Evolutionary conservation across 1,284 basidiomycete genomes (phyloP), one percentile per base, ranked within the genome.

Genomic region (Trichosporon sp.): DNA sequence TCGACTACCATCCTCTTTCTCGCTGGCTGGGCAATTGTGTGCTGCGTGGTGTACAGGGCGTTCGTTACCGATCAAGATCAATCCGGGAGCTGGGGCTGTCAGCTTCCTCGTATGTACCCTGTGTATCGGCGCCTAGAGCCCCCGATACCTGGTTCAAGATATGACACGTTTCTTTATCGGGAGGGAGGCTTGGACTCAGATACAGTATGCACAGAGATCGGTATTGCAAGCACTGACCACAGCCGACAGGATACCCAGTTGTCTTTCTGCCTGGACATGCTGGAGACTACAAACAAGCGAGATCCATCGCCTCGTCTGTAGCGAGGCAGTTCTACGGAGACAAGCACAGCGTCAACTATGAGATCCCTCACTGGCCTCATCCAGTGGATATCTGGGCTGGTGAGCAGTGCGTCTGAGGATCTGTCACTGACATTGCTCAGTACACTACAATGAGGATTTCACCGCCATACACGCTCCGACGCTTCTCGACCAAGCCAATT

Each of bases 191-290:
- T 89, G 87, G 91, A 95, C 70, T 73, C 82, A 8, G 81, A 83
- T 16, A 80, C 87, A 80, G 90, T 91, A 69, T 70, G 83, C 36
- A 34, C 9, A 16, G 34, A 33, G 14, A 1, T 33, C 6, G 19
- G 21, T n/a, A n/a, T n/a, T 6, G 33, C 29, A 40, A 27, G 21
- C 14, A 49, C 62, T 68, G 34, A 67, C 37, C 5, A 36, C 67
- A 85, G 85, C 81, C 84, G 9, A 74, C 76, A 49, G 87, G 91
- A 46, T 75, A 84, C 13, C 95, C 96, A 6, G 92, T 95, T 10
- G 83, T 99, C 29, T 99, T 99, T 81, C 89, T 99, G 21, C 96
- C 96, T 1, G 96, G 96, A 2, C 98, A 98, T 74, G 95, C 96
- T 11, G 96, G 96, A 1, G 95, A 92, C 2, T 95, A 91, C 57